Percentiles rank a stretch among this genome's conserved stretches.
These are phyloP conservation scores for Fusarium keratoplasticum DNA, from an alignment of 2,329 filamentous ascomycete genomes.

Conservation along the genomic window DNA sequence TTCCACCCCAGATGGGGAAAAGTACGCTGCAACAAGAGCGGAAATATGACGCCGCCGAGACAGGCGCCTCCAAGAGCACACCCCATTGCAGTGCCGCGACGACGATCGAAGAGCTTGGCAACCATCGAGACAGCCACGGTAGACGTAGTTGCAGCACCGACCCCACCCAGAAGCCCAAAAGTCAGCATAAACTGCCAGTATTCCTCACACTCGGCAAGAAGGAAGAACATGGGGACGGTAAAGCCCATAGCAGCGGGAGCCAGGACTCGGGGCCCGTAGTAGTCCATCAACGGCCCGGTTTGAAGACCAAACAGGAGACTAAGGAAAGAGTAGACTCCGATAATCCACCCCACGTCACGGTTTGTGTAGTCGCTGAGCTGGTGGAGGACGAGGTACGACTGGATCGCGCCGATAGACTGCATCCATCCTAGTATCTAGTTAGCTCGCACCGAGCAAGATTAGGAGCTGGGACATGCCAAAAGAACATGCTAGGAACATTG, in stretches of 20 bases:
- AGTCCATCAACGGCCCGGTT: constrained; percentile 58
- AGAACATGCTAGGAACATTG: too few relatives aligned
- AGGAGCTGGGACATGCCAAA: too few relatives aligned
- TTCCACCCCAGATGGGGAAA: constrained; percentile 41
- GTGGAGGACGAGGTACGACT: constrained; percentile 55
- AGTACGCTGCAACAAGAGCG: constrained; percentile 42
- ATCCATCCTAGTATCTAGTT: constrained; percentile 51
- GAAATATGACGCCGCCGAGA: constrained; percentile 43
- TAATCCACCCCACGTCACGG: constrained; percentile 60
- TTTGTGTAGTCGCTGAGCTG: constrained; percentile 54
- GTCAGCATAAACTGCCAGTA: constrained; percentile 60
- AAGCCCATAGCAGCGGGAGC: constrained; percentile 48
- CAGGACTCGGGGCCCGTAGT: constrained; percentile 55
- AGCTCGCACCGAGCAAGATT: too few relatives aligned
- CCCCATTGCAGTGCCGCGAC: constrained; percentile 8
- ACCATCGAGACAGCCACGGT: constrained; percentile 44
- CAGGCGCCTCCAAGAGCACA: neutral
- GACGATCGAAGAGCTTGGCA: constrained; percentile 27
- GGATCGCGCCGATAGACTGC: constrained; percentile 56
- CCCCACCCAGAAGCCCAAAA: constrained; percentile 55
- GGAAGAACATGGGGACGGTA: constrained; percentile 53
- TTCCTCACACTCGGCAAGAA: constrained; percentile 56
- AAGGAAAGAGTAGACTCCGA: constrained; percentile 55
- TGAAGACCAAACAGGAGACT: constrained; percentile 56
- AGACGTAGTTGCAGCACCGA: constrained; percentile 50